Percentiles rank a stretch among this genome's conserved stretches.
Conservation (phyloP, 148 eudicot species). For the Rhododendron vialii region DNA sequence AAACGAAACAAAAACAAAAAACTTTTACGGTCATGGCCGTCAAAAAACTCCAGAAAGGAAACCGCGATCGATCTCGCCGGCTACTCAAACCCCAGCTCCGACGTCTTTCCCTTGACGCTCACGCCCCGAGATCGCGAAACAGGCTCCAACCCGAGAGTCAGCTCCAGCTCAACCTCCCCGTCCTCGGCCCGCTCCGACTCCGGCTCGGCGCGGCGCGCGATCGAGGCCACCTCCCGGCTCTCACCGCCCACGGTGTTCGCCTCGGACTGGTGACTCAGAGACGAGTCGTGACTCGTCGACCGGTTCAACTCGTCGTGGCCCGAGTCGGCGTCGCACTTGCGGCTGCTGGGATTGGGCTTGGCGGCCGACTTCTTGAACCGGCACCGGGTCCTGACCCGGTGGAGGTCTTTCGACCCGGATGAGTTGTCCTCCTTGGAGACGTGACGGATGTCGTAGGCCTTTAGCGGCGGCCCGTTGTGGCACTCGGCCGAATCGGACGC, state of each 20-base stretch:
- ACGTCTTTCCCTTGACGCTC: neutral
- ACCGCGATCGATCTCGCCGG: neutral
- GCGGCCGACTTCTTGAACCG: slow-evolving; percentile 7
- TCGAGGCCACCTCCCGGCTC: slow-evolving; percentile 17
- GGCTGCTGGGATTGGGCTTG: slow-evolving; percentile 16
- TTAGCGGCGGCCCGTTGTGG: slow-evolving; percentile 20
- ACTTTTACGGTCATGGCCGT: neutral
- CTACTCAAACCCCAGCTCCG: neutral
- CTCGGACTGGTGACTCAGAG: neutral
- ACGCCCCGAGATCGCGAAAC: neutral
- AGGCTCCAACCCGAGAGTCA: slow-evolving; percentile 24
- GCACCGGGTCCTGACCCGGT: slow-evolving; percentile 13
- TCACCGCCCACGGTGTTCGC: slow-evolving; percentile 3
- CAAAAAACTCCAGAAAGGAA: neutral
- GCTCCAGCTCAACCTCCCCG: slow-evolving; percentile 19
- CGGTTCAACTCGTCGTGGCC: slow-evolving; percentile 13
- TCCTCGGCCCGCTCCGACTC: neutral
- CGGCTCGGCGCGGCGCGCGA: neutral
- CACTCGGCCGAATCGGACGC: neutral
- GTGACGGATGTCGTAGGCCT: slow-evolving; percentile 46
- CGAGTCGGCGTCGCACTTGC: neutral
- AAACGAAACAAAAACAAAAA: neutral
- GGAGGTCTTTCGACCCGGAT: neutral
- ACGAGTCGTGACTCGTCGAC: slow-evolving; percentile 61
- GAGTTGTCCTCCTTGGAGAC: neutral